Percentiles rank a stretch among this genome's conserved stretches.
Conservation (phyloP, 2,329 filamentous ascomycete genomes). For the Falciphora oryzae region DNA sequence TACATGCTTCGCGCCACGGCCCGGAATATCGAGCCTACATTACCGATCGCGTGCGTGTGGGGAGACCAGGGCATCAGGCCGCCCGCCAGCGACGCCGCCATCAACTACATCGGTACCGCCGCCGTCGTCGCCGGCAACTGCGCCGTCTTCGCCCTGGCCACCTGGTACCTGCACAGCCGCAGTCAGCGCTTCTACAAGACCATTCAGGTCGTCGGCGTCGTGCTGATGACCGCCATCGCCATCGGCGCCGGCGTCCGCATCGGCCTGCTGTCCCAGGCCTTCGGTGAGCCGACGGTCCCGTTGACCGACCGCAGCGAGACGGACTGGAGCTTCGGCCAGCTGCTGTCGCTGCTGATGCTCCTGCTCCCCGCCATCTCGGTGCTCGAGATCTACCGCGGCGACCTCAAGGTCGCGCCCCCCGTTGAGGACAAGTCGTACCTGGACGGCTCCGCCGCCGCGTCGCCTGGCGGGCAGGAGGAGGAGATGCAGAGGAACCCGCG, state of each 20-base stretch:
- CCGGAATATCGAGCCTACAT: slow-evolving; percentile 39
- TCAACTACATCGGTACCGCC: slow-evolving; percentile 55
- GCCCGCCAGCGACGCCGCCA: slow-evolving; percentile 29
- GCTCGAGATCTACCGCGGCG: slow-evolving; percentile 52
- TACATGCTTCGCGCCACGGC: slow-evolving; percentile 51
- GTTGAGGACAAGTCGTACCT: slow-evolving; percentile 30
- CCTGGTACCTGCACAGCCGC: slow-evolving; percentile 59
- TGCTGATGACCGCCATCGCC: slow-evolving; percentile 51
- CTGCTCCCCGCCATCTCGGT: slow-evolving; percentile 54
- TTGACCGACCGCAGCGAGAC: slow-evolving; percentile 49
- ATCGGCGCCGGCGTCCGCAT: slow-evolving; percentile 54
- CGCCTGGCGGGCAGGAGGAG: slow-evolving; percentile 36
- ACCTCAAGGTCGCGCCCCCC: slow-evolving; percentile 36
- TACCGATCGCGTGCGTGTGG: slow-evolving; percentile 60
- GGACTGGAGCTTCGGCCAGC: slow-evolving; percentile 57
- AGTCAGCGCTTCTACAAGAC: slow-evolving; percentile 47
- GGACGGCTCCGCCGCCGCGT: slow-evolving; percentile 19
- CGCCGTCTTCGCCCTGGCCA: slow-evolving; percentile 52
- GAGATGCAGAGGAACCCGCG: slow-evolving; percentile 16
- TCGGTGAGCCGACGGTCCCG: slow-evolving; percentile 45
- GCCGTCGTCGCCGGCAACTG: slow-evolving; percentile 54
- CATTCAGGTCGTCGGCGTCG: slow-evolving; percentile 46
- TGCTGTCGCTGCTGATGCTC: slow-evolving; percentile 54
- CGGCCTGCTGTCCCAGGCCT: slow-evolving; percentile 53
- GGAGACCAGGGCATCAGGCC: slow-evolving; percentile 16